Evolutionary conservation across 1,139 yeast genomes (phyloP).

Genomic region (Groenewaldozyma sp.): DNA sequence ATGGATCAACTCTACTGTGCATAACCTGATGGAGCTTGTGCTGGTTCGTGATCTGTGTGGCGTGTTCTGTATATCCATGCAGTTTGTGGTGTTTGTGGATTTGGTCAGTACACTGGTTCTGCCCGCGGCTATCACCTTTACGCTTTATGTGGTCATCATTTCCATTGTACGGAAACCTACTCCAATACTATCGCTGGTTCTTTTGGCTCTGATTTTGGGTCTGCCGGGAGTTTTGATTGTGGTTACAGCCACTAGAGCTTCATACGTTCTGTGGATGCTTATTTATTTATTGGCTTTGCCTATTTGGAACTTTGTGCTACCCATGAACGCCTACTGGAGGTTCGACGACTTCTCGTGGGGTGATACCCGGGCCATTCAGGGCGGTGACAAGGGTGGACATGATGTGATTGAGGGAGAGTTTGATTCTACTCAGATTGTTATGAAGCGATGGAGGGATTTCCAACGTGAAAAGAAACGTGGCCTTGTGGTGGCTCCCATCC

Average conservation of each 20-base stretch:
- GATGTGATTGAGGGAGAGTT: slow-evolving; percentile 69
- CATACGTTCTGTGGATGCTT: slow-evolving; percentile 74
- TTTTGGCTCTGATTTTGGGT: slow-evolving; percentile 78
- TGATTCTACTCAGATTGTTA: slow-evolving; percentile 76
- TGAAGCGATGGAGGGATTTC: slow-evolving; percentile 93
- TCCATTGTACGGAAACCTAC: slow-evolving; percentile 78
- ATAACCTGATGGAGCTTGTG: slow-evolving; percentile 84
- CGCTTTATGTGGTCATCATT: slow-evolving; percentile 67
- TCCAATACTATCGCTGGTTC: slow-evolving; percentile 68
- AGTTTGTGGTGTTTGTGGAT: slow-evolving; percentile 81
- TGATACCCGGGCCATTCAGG: slow-evolving; percentile 81
- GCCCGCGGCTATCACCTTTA: slow-evolving; percentile 86
- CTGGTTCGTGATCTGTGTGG: slow-evolving; percentile 91
- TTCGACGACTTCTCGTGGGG: slow-evolving; percentile 99
- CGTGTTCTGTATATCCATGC: slow-evolving; percentile 96
- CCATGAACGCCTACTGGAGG: slow-evolving; percentile 88
- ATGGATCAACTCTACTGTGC: slow-evolving; percentile 97
- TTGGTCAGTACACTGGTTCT: slow-evolving; percentile 83
- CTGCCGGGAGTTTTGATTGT: slow-evolving; percentile 82
- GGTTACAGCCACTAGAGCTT: slow-evolving; percentile 73
- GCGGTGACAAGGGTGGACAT: slow-evolving; percentile 58
- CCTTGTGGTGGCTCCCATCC: slow-evolving; percentile 10
- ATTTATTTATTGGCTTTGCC: slow-evolving; percentile 79
- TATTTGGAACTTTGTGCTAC: slow-evolving; percentile 89
- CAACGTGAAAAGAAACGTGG: slow-evolving; percentile 47